Conservation (phyloP, 352 stramenopile species). For the Phytopythium litorale region DNA sequence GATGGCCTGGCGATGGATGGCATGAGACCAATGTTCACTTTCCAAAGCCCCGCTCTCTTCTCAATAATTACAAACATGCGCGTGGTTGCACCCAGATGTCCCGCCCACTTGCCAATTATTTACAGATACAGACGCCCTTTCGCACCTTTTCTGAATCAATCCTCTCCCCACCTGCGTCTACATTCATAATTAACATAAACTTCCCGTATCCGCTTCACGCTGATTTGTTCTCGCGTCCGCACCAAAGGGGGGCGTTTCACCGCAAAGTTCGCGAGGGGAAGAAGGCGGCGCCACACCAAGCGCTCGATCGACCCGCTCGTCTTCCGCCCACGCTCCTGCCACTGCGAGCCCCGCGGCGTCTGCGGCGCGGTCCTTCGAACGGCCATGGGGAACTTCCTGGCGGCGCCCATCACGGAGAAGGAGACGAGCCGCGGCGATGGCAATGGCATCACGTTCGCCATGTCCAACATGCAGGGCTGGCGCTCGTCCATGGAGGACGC, state of each 20-base stretch:
- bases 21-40: too few relatives aligned
- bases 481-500: constrained; percentile 81
- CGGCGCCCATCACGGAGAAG: constrained; percentile 75
- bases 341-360: neutral
- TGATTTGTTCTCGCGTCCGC: neutral
- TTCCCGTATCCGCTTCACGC: neutral
- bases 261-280: neutral
- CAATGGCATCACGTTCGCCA: constrained; percentile 55
- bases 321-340: neutral
- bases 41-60: too few relatives aligned
- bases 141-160: neutral
- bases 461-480: constrained; percentile 83
- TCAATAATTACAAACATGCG: neutral
- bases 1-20: too few relatives aligned
- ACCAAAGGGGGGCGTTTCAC: neutral
- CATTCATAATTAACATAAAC: neutral
- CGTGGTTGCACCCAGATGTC: neutral
- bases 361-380: neutral
- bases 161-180: neutral
- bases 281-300: neutral
- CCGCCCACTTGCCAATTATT: neutral
- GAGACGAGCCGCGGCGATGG: constrained; percentile 45
- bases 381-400: constrained; percentile 79
- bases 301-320: neutral
- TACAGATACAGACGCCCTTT: neutral